Evolutionary conservation across 2,329 filamentous ascomycete species (phyloP), one percentile per base, ranked within the genome.

Genomic region (Cercospora citrullina): DNA sequence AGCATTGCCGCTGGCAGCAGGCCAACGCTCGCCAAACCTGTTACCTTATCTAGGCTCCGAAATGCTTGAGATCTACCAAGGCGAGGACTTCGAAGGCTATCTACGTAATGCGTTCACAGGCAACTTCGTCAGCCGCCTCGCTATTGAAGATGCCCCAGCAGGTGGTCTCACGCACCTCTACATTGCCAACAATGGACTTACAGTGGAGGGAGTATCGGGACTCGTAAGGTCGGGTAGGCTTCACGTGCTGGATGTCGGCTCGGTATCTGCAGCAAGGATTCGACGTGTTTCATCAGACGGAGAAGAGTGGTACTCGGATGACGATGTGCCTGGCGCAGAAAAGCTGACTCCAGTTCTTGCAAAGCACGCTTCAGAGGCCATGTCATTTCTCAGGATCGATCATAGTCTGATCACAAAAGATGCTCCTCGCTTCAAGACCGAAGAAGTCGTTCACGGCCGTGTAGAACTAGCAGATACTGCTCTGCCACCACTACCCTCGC

Each of bases 101-200:
- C 79, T 88, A 23, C 77, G 85, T 7, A 81, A 79, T 64, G 77
- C 82, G 12, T 79, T 87, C 42, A 84, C 83, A 1, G 79, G 78
- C 23, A 80, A 81, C 1, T 84, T 87, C 51, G 81, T 85, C 16
- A 84, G 83, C 9, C 82, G 84, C 60, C 81, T 87, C 31, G 83
- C 84, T 42, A 83, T 88, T 30, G 86, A 89, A 71, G 83, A 87
- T 70, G 79, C 84, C 1, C 81, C 84, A 23, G 80, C 84, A 72
- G 78, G 80, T 9, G 87, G 87, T 2, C 82, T 89, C 42, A 89
- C 87, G 0, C 87, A 89, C 77, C 77, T 89, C 2, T 87, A 87
- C 72, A 81, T 89, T 14, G 81, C 86, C 3, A 82, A 82, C 7
- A 89, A 89, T 66, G 72, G 78, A 3, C 75, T 89, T 5, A 87